These are phyloP conservation scores for Apiospora marii DNA, from an alignment of 2,329 filamentous ascomycete genomes.

Conservation along the genomic window DNA sequence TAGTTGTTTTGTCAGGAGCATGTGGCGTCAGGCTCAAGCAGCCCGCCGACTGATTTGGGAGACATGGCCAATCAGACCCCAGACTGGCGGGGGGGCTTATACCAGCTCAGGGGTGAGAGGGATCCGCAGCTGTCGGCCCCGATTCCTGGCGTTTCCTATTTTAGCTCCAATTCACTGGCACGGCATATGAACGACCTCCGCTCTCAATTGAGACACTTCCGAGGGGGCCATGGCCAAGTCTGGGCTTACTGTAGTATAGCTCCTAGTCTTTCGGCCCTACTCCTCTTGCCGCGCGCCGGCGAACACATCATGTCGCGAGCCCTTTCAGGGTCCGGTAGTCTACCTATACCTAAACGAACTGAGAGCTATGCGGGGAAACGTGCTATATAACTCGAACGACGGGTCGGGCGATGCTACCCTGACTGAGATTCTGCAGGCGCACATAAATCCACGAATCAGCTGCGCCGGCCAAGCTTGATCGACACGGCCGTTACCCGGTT, in stretches of 20 bases:
- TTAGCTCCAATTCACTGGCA: neutral
- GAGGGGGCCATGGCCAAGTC: neutral
- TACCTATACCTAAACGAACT: neutral
- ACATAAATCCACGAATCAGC: constrained; percentile 15
- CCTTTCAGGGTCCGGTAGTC: neutral
- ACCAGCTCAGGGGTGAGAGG: neutral
- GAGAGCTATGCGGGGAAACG: neutral
- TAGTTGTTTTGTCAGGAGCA: neutral
- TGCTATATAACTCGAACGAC: constrained; percentile 16
- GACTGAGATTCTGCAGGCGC: neutral
- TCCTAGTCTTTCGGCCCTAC: constrained; percentile 11
- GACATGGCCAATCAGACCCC: neutral
- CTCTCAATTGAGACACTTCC: constrained; percentile 14
- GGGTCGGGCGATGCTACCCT: constrained; percentile 13
- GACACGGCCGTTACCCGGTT: neutral
- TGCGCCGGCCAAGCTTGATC: neutral
- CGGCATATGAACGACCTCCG: neutral
- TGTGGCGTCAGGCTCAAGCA: constrained; percentile 14
- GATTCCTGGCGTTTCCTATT: neutral
- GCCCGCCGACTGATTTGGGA: neutral
- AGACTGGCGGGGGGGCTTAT: neutral
- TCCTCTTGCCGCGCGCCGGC: constrained; percentile 1
- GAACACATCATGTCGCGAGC: neutral
- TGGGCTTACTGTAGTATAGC: neutral
- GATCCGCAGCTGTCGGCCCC: neutral